Conservation (phyloP, 768 basidiomycete genomes). For the Tulasnella sp. region DNA sequence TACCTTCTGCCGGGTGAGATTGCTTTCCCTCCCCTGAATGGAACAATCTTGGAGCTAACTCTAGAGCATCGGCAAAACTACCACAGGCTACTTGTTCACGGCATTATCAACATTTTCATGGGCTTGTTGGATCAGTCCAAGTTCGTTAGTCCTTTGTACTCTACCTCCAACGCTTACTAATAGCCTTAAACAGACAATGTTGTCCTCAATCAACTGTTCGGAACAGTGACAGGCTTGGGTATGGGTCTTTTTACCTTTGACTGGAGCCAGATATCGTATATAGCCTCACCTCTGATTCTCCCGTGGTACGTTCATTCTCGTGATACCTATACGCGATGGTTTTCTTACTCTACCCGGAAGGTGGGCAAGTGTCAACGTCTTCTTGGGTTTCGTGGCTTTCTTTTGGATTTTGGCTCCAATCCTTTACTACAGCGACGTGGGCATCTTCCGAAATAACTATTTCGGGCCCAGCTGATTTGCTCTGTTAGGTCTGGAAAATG, state of each 20-base stretch:
- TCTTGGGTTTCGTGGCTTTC: conserved; percentile 76
- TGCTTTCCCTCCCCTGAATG: neutral
- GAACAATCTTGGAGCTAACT: too few relatives aligned
- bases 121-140: conserved; percentile 73
- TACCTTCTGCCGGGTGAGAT: conserved; percentile 81
- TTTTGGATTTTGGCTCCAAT: conserved; percentile 87
- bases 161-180: too few relatives aligned
- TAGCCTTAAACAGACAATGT: conserved; percentile 42
- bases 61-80: neutral
- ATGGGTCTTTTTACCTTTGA: conserved; percentile 91
- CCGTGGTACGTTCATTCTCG: conserved; percentile 99
- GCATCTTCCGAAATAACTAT: conserved; percentile 28
- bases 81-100: conserved; percentile 81
- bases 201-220: conserved; percentile 87
- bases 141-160: too few relatives aligned
- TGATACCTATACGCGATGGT: too few relatives aligned
- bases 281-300: conserved; percentile 61
- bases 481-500: conserved; percentile 27
- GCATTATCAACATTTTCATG: conserved; percentile 84
- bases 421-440: conserved; percentile 88
- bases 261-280: conserved; percentile 70
- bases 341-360: too few relatives aligned
- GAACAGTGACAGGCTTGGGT: conserved; percentile 71
- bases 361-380: conserved; percentile 95
- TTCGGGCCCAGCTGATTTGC: conserved; percentile 16